These are phyloP conservation scores for Primulina tabacum DNA, from an alignment of 257 asterid species.

Conservation along the genomic window DNA sequence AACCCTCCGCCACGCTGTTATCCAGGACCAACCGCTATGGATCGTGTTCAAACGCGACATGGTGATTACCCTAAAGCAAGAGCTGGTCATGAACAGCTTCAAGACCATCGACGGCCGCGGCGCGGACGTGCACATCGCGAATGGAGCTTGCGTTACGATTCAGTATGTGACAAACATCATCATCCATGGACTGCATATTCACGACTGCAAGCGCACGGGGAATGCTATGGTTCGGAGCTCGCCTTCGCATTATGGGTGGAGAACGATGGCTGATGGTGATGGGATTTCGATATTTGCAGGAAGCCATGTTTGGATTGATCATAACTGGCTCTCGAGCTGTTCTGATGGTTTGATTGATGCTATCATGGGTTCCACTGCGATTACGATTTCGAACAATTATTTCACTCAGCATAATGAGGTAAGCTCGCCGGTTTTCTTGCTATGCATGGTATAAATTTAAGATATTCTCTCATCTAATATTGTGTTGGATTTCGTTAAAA, in stretches of 20 bases:
- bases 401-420: slow-evolving; percentile 94
- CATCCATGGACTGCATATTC: slow-evolving; percentile 79
- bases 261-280: slow-evolving; percentile 92
- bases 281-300: slow-evolving; percentile 72
- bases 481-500: neutral
- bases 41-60: slow-evolving; percentile 77
- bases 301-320: slow-evolving; percentile 86
- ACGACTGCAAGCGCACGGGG: slow-evolving; percentile 68
- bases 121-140: slow-evolving; percentile 67
- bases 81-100: slow-evolving; percentile 81
- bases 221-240: slow-evolving; percentile 90
- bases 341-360: slow-evolving; percentile 88
- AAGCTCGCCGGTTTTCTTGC: neutral
- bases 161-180: slow-evolving; percentile 75
- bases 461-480: neutral
- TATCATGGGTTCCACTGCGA: slow-evolving; percentile 82
- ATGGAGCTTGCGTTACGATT: slow-evolving; percentile 66
- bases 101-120: slow-evolving; percentile 93
- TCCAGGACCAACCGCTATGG: slow-evolving; percentile 80
- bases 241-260: slow-evolving; percentile 70
- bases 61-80: slow-evolving; percentile 72
- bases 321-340: slow-evolving; percentile 71
- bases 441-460: neutral
- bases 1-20: slow-evolving; percentile 84
- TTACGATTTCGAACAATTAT: slow-evolving; percentile 79